These are phyloP conservation scores for Hypoxylon lienhwacheense DNA, from an alignment of 495 filamentous ascomycete genomes.

Conservation along the genomic window DNA sequence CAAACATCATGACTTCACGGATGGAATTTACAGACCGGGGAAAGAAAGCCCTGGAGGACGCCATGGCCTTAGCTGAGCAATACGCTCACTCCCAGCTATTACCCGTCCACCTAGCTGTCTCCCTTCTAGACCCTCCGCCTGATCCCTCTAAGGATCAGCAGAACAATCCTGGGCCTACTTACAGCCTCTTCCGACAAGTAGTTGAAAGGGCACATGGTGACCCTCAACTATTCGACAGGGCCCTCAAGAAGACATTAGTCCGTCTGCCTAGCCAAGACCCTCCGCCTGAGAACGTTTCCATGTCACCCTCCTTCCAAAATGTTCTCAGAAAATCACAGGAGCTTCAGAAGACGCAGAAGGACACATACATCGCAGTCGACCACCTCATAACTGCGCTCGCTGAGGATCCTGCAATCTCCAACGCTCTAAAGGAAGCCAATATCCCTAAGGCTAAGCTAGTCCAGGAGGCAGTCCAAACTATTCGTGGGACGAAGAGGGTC, in stretches of 20 bases:
- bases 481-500: conserved; percentile 86
- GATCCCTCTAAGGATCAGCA: conserved; percentile 79
- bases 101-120: conserved; percentile 84
- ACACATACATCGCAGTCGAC: conserved; percentile 90
- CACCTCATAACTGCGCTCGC: conserved; percentile 83
- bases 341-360: conserved; percentile 93
- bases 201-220: conserved; percentile 93
- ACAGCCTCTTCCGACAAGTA: conserved; percentile 87
- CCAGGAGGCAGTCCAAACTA: conserved; percentile 81
- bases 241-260: conserved; percentile 87
- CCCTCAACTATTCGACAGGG: conserved; percentile 79
- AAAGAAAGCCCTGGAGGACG: conserved; percentile 82
- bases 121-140: conserved; percentile 79
- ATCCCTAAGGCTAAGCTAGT: conserved; percentile 89
- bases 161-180: conserved; percentile 62
- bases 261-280: conserved; percentile 92
- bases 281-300: conserved; percentile 80
- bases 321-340: conserved; percentile 81
- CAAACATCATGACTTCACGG: conserved; percentile 49
- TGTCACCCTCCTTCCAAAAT: conserved; percentile 77
- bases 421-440: conserved; percentile 78
- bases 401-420: conserved; percentile 75
- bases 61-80: conserved; percentile 77
- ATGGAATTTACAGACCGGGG: conserved; percentile 93
- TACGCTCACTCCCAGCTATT: conserved; percentile 88